Evolutionary conservation across 352 stramenopile species (phyloP), one percentile per base, ranked within the genome.

Genomic region (Phytophthora multivora): DNA sequence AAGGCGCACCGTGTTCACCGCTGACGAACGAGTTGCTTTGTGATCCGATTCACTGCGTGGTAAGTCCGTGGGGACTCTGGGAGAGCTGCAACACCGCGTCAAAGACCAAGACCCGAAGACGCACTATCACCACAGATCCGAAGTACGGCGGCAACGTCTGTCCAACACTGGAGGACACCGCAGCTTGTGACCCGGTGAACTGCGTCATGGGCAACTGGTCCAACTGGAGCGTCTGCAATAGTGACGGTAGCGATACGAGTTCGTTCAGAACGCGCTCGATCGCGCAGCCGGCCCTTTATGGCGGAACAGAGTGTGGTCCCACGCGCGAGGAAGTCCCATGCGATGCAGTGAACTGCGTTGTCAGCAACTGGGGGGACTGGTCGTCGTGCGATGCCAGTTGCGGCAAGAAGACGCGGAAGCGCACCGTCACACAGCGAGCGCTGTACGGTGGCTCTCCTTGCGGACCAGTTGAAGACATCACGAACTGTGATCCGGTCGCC

Each of bases 21-120:
- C 41, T 78, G 4, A 73, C 60, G 13, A 86, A 90, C 23, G 73
- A 83, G 5, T 30, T 88, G 11, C 19, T 79, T 2, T 91, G 83
- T 38, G 68, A 80, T 1, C 74, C 79, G 0, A 45, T 87, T 15
- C 51, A 88, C 50, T 91, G 83, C 43, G 62, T 71, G 2, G 31
- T 88, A 40, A 79, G 59, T 51, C 36, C 41, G 0, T 87, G 64
- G 63, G 53, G 64, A 10, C 0, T 28, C 1, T 85, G 76, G 76
- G 57, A 69, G 1, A 45, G 5, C 6, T 88, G 78, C 48, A 51
- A 87, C 25, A 40, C 40, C 12, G 31, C 25, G 5, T 66, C 54
- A 0, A 63, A 79, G 18, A 79, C 66, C 50, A 87, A 87, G 63
- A 80, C 65, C 0, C 77, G 42, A 15, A 60, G 66, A 7, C 66